phyloP scores from a whole-genome alignment of 345 rosid species.

The Aegle marmelos region DNA sequence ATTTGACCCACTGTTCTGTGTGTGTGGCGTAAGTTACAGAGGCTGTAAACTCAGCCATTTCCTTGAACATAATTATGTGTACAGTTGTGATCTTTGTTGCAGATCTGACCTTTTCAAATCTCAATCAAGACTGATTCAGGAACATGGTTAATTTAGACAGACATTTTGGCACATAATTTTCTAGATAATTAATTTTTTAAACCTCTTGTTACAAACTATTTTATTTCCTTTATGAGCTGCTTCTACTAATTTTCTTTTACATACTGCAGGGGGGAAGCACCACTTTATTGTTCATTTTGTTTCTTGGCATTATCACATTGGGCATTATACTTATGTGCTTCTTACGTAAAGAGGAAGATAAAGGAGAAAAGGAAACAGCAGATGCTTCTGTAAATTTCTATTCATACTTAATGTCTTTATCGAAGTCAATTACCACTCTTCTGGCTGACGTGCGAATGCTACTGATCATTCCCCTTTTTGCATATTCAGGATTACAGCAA shows the following conservation, averaged over 20 bases:
- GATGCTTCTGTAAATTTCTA: constrained; percentile 48
- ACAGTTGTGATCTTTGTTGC: too few species aligned
- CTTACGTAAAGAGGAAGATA: constrained; percentile 57
- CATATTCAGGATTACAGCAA: constrained; percentile 92
- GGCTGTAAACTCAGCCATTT: too few species aligned
- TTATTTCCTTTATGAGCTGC: background rate
- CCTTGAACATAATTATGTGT: background rate
- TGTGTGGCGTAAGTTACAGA: too few species aligned
- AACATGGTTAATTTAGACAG: background rate
- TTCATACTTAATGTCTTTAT: constrained; percentile 48
- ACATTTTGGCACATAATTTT: background rate
- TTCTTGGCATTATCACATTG: constrained; percentile 69
- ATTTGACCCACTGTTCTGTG: too few species aligned
- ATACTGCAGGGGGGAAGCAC: constrained; percentile 72
- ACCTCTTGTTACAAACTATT: background rate
- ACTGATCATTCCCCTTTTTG: constrained; percentile 74
- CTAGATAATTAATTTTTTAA: background rate
- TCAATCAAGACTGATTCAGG: background rate
- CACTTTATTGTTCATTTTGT: constrained; percentile 65
- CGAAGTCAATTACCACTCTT: constrained; percentile 60
- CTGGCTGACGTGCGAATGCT: constrained; percentile 73
- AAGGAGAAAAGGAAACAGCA: constrained; percentile 40
- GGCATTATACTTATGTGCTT: constrained; percentile 80
- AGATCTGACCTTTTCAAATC: background rate
- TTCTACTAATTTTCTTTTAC: constrained; percentile 8